phyloP scores from a whole-genome alignment of 176 grass and related monocot species.

The Musa itinerans region DNA sequence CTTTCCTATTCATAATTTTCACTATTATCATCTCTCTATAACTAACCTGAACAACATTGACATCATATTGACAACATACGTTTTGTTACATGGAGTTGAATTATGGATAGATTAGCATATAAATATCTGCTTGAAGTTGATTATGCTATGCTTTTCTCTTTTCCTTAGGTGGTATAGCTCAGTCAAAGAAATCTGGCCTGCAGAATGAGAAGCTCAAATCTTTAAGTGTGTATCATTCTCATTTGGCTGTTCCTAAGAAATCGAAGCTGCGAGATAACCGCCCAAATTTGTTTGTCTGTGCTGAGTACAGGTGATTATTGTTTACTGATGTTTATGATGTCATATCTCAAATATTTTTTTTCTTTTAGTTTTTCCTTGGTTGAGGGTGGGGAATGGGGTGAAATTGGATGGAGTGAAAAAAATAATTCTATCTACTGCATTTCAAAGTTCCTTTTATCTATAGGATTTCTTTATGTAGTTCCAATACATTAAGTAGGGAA shows the following conservation, averaged over 20 bases:
- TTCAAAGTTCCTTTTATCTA: neutral
- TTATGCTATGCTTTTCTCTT: neutral
- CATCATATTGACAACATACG: too few relatives aligned
- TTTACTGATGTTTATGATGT: neutral
- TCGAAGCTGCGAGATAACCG: conserved; percentile 14
- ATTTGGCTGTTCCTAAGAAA: conserved; percentile 17
- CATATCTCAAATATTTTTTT: neutral
- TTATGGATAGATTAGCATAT: too few relatives aligned
- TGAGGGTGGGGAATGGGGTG: neutral
- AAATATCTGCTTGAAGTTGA: neutral
- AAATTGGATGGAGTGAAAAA: neutral
- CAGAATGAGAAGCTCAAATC: conserved; percentile 19
- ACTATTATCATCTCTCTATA: too few relatives aligned
- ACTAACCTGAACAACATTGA: too few relatives aligned
- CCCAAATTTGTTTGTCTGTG: conserved; percentile 20
- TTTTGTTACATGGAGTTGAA: too few relatives aligned
- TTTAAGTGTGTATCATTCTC: conserved; percentile 13
- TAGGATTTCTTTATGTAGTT: neutral
- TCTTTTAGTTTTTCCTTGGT: too few relatives aligned
- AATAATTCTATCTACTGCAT: neutral
- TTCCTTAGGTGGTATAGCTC: conserved; percentile 22
- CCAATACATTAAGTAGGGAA: neutral
- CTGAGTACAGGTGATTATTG: conserved; percentile 28
- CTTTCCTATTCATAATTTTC: too few relatives aligned
- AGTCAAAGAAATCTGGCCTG: conserved; percentile 15